These are phyloP conservation scores for Aspergillus pseudoviridinutans DNA, from an alignment of 2,329 filamentous ascomycete species.

Conservation along the genomic window DNA sequence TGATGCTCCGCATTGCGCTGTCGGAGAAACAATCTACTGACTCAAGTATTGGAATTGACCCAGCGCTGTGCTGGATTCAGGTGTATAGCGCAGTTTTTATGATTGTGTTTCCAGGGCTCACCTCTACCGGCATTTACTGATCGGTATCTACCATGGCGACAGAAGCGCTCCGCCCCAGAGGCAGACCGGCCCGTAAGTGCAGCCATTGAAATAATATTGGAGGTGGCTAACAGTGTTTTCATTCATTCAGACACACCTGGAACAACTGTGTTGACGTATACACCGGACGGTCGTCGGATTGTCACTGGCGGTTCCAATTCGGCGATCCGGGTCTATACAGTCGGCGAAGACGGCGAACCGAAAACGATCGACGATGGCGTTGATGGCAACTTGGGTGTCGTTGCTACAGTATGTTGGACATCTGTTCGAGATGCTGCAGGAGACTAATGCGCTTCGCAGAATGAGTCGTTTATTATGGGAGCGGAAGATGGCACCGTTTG, in stretches of 20 bases:
- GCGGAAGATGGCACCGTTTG: conserved; percentile 96
- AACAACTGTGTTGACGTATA: conserved; percentile 82
- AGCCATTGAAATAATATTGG: not conserved
- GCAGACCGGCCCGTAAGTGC: conserved; percentile 47
- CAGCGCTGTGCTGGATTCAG: not conserved
- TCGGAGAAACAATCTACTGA: conserved; percentile 3
- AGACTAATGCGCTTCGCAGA: conserved; percentile 38
- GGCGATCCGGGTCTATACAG: conserved; percentile 86
- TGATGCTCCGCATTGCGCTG: conserved; percentile 11
- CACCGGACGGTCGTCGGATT: conserved; percentile 78
- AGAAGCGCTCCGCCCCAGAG: conserved; percentile 36
- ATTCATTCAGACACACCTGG: conserved; percentile 67
- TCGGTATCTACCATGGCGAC: conserved; percentile 27
- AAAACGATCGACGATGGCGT: conserved; percentile 86
- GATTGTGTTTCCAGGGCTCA: not conserved
- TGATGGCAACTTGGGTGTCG: conserved; percentile 78
- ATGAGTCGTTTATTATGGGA: conserved; percentile 81
- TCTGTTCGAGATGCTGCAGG: not conserved
- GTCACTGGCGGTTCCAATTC: conserved; percentile 93
- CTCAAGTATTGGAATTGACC: not conserved
- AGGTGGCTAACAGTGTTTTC: conserved; percentile 6
- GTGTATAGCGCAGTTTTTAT: not conserved
- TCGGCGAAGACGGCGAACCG: conserved; percentile 87
- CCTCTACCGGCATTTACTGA: not conserved
- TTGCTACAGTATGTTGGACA: conserved; percentile 56